Conservation (phyloP, 106 monocot species). For the Dioscorea dumetorum region DNA sequence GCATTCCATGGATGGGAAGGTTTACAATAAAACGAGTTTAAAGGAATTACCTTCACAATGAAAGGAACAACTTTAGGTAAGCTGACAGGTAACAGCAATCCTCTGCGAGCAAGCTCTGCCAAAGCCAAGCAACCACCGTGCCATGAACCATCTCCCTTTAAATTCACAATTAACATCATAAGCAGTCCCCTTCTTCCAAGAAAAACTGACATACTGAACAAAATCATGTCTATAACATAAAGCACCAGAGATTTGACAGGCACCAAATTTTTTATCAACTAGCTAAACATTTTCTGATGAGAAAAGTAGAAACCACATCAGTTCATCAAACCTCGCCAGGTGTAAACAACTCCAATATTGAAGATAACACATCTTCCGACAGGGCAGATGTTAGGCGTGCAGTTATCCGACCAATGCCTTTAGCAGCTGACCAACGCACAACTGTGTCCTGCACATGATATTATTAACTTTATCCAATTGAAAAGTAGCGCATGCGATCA, state of each 20-base stretch:
- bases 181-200: background rate
- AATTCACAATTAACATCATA: constrained; percentile 5
- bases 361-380: constrained; percentile 75
- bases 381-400: constrained; percentile 72
- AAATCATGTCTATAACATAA: background rate
- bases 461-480: background rate
- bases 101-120: constrained; percentile 95
- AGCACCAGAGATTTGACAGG: background rate
- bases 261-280: background rate
- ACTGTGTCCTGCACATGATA: constrained; percentile 68
- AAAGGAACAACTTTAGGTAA: constrained; percentile 88
- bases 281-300: constrained; percentile 2
- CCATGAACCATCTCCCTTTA: constrained; percentile 99
- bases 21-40: background rate
- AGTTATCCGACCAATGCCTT: constrained; percentile 92
- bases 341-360: constrained; percentile 87
- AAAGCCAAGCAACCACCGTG: constrained; percentile 98
- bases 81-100: constrained; percentile 73
- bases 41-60: constrained; percentile 53
- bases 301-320: background rate
- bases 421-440: constrained; percentile 97
- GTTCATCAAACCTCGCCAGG: constrained; percentile 55
- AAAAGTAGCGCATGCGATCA: no score
- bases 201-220: background rate
- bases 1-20: no score